Evolutionary conservation across 805 yeast genomes (phyloP).

Genomic region (Candida bentonensis): DNA sequence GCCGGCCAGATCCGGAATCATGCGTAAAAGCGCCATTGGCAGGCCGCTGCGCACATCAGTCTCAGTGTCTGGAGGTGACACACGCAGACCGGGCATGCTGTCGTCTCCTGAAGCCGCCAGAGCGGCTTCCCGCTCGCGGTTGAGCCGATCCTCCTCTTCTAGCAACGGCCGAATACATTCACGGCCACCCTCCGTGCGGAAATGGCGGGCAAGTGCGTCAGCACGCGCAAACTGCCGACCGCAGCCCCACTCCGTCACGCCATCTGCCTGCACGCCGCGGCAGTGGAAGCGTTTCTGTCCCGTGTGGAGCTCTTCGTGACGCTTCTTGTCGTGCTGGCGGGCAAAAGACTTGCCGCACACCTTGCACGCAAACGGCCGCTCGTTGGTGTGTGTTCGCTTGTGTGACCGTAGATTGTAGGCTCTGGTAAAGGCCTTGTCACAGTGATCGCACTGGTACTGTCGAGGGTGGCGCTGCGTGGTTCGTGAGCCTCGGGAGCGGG

Average conservation of each 20-base stretch:
- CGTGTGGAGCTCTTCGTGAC: slow-evolving; percentile 64
- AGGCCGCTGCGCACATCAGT: not conserved
- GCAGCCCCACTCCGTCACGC: slow-evolving; percentile 58
- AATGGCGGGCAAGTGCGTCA: slow-evolving; percentile 66
- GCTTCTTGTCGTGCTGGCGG: slow-evolving; percentile 58
- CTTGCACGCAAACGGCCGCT: slow-evolving; percentile 54
- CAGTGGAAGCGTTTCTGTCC: slow-evolving; percentile 61
- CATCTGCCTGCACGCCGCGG: slow-evolving; percentile 44
- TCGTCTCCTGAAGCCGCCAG: not conserved
- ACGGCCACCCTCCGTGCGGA: slow-evolving; percentile 63
- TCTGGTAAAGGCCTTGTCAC: slow-evolving; percentile 79
- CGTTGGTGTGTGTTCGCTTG: slow-evolving; percentile 70
- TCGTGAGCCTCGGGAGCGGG: not conserved
- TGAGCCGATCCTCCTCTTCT: slow-evolving; percentile 26
- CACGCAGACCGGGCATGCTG: not conserved
- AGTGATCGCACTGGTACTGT: slow-evolving; percentile 60
- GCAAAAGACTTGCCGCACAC: slow-evolving; percentile 59
- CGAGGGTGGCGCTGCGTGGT: slow-evolving; percentile 54
- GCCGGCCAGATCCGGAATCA: not conserved
- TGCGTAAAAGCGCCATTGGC: not conserved
- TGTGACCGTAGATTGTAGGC: slow-evolving; percentile 91
- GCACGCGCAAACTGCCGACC: slow-evolving; percentile 61
- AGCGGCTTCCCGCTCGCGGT: not conserved
- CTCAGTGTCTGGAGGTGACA: not conserved
- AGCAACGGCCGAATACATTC: slow-evolving; percentile 51